A percentile compares a stretch with the other conserved stretches of the same genome.
Evolutionary conservation across 805 yeast species (phyloP).

Genomic region (Diddensiella caesifluorescens): DNA sequence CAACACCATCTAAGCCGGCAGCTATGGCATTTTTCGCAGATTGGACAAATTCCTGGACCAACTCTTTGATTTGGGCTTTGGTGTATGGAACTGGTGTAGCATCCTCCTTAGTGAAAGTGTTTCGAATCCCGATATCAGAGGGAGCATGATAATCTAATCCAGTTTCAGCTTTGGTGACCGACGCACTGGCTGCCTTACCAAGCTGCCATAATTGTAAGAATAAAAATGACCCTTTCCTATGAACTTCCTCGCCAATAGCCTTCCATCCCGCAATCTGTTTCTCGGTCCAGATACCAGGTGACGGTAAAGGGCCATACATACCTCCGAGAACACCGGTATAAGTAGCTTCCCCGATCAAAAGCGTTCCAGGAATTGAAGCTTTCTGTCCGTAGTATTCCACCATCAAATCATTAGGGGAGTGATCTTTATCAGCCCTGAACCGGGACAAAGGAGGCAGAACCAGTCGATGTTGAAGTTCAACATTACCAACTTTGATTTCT

Average conservation of each 20-base stretch:
- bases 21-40: slow-evolving; percentile 51
- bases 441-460: slow-evolving; percentile 50
- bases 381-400: slow-evolving; percentile 8
- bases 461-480: slow-evolving; percentile 35
- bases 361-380: slow-evolving; percentile 3
- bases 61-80: slow-evolving; percentile 38
- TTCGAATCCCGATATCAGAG: slow-evolving; percentile 1
- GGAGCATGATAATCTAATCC: slow-evolving; percentile 7
- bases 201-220: slow-evolving; percentile 39
- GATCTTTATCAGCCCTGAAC: slow-evolving; percentile 29
- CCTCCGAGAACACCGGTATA: not conserved
- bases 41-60: slow-evolving; percentile 42
- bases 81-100: slow-evolving; percentile 29
- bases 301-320: too few species aligned
- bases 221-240: slow-evolving; percentile 34
- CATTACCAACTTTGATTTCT: slow-evolving; percentile 35
- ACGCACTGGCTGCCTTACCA: slow-evolving; percentile 33
- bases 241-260: slow-evolving; percentile 39
- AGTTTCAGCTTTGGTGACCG: slow-evolving; percentile 4
- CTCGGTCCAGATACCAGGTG: slow-evolving; percentile 5
- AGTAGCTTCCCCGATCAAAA: slow-evolving; percentile 7
- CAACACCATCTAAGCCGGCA: slow-evolving; percentile 59
- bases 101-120: not conserved
- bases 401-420: not conserved
- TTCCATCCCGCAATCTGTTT: slow-evolving; percentile 43